Conservation (phyloP, 2,329 filamentous ascomycete species). For the Phaeosphaeria sp. region DNA sequence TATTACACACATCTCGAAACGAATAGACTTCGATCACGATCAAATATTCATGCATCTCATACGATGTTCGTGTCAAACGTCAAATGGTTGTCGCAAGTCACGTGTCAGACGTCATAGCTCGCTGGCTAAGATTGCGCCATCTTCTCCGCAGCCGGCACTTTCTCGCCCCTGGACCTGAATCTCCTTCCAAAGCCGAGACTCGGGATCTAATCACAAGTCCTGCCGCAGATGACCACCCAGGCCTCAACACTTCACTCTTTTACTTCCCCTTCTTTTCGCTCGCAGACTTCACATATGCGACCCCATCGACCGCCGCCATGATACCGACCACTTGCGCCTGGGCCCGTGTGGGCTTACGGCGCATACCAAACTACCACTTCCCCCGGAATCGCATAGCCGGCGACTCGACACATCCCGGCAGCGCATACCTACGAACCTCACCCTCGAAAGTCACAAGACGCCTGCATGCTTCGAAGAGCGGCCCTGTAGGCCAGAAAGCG, state of each 20-base stretch:
- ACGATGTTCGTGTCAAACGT: not conserved
- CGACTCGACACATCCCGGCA: slow-evolving; percentile 6
- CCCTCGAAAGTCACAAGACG: slow-evolving; percentile 19
- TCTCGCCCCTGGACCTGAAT: not conserved
- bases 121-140: slow-evolving; percentile 18
- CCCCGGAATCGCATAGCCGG: slow-evolving; percentile 12
- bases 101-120: slow-evolving; percentile 1
- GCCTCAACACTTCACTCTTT: slow-evolving; percentile 21
- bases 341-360: slow-evolving; percentile 31
- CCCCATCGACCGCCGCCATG: slow-evolving; percentile 31
- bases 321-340: slow-evolving; percentile 38
- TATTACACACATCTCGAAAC: slow-evolving; percentile 10
- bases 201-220: slow-evolving; percentile 17
- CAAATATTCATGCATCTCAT: slow-evolving; percentile 1
- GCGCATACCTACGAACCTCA: slow-evolving; percentile 16
- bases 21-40: slow-evolving; percentile 15
- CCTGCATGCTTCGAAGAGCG: slow-evolving; percentile 22
- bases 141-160: slow-evolving; percentile 5
- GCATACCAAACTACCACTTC: slow-evolving; percentile 21
- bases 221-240: slow-evolving; percentile 20
- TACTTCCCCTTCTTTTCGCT: slow-evolving; percentile 6
- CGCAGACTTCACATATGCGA: slow-evolving; percentile 11
- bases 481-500: slow-evolving; percentile 26
- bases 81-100: not conserved
- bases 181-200: not conserved